phyloP scores from a whole-genome alignment of 2,329 filamentous ascomycete species.

The Aureobasidium sp. region DNA sequence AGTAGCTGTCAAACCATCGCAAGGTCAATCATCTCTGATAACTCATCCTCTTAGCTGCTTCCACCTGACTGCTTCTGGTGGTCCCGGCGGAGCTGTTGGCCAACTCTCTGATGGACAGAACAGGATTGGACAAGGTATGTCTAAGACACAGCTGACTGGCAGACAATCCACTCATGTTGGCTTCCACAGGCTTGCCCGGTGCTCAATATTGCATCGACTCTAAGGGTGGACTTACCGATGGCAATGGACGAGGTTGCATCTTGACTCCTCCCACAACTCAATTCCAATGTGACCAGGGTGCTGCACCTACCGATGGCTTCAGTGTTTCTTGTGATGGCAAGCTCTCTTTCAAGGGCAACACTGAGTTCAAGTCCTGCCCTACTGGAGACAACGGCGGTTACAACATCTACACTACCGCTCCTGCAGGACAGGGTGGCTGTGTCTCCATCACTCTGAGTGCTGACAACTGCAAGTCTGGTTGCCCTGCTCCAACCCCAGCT shows the following conservation, averaged over 20 bases:
- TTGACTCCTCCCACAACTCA: constrained; percentile 54
- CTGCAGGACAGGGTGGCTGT: constrained; percentile 42
- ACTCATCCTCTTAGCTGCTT: constrained; percentile 38
- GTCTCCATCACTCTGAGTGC: constrained; percentile 42
- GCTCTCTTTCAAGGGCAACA: constrained; percentile 46
- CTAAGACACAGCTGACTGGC: not conserved
- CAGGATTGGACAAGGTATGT: constrained; percentile 46
- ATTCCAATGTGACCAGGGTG: constrained; percentile 55
- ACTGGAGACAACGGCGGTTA: constrained; percentile 49
- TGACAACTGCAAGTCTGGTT: constrained; percentile 31
- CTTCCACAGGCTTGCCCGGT: constrained; percentile 30
- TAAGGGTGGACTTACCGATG: constrained; percentile 49
- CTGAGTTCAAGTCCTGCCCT: constrained; percentile 54
- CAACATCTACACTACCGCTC: constrained; percentile 47
- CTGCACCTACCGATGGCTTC: constrained; percentile 49
- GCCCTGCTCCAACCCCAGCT: constrained; percentile 40
- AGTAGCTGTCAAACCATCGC: not conserved
- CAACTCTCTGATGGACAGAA: constrained; percentile 58
- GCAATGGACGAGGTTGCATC: constrained; percentile 54
- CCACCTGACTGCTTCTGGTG: constrained; percentile 45
- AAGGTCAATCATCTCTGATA: not conserved
- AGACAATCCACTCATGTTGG: not conserved
- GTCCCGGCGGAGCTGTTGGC: constrained; percentile 48
- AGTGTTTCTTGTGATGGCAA: constrained; percentile 47
- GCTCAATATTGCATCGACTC: constrained; percentile 50